A percentile compares a stretch with the other conserved stretches of the same genome.
These are phyloP conservation scores for Chenopodium formosanum DNA, from an alignment of 148 eudicot genomes.

Conservation along the genomic window DNA sequence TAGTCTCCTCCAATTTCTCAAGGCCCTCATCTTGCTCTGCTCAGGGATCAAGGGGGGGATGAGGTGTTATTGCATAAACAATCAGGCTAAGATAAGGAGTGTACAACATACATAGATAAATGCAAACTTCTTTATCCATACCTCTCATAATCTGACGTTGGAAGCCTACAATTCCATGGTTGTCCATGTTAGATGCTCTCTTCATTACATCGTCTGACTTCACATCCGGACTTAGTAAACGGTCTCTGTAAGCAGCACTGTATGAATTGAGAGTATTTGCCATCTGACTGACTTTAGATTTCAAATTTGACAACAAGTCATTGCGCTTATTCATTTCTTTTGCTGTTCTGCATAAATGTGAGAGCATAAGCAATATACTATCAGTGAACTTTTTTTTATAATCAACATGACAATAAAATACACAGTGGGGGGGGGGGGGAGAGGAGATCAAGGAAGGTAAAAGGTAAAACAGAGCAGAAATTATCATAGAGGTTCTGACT, in stretches of 20 bases:
- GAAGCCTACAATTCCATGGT: conserved; percentile 40
- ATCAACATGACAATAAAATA: background rate
- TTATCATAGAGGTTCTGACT: background rate
- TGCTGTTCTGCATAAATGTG: conserved; percentile 29
- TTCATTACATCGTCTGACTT: conserved; percentile 42
- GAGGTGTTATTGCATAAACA: background rate
- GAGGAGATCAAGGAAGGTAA: background rate
- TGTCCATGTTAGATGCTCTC: conserved; percentile 49
- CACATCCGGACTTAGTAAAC: conserved; percentile 42
- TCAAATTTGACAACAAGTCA: conserved; percentile 40
- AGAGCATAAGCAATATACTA: conserved; percentile 12
- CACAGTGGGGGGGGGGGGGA: background rate
- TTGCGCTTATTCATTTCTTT: conserved; percentile 48
- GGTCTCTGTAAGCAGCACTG: conserved; percentile 38
- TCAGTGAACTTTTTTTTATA: background rate
- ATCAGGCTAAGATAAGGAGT: background rate
- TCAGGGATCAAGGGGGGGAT: background rate
- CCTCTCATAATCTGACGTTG: conserved; percentile 53
- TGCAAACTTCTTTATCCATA: conserved; percentile 15
- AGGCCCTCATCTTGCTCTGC: conserved; percentile 53
- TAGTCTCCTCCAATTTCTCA: conserved; percentile 45
- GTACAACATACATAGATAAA: background rate
- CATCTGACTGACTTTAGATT: conserved; percentile 41
- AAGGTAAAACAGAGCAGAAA: background rate
- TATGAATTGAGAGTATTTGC: conserved; percentile 38